Conservation (phyloP, 2,329 filamentous ascomycete genomes). For the Sporothrix variecibatus region DNA sequence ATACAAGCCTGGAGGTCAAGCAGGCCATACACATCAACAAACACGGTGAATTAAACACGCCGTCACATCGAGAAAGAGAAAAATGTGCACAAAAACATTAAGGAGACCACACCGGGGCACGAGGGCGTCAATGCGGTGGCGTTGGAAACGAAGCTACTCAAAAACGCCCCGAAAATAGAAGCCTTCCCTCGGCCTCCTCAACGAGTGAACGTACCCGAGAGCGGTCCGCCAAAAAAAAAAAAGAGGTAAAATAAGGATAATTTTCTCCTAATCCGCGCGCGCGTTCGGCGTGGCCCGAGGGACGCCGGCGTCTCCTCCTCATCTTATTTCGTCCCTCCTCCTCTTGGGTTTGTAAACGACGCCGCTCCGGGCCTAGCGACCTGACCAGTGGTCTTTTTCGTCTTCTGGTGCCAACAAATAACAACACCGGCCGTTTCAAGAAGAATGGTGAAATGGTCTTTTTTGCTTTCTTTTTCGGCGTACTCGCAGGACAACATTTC, state of each 20-base stretch:
- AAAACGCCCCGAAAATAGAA: not conserved
- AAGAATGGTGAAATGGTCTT: not conserved
- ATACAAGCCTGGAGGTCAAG: not conserved
- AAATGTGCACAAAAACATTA: not conserved
- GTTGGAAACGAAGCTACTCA: not conserved
- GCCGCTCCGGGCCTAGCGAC: not conserved
- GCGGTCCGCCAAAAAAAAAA: not conserved
- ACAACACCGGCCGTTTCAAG: not conserved
- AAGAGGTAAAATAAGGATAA: not conserved
- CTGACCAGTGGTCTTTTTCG: not conserved
- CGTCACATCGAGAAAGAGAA: not conserved
- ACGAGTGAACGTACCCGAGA: not conserved
- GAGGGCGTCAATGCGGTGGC: constrained; percentile 1
- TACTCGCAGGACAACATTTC: not conserved
- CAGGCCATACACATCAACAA: not conserved
- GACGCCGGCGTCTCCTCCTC: not conserved
- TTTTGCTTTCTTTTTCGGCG: not conserved
- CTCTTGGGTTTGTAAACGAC: not conserved
- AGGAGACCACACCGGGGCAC: not conserved
- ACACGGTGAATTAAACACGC: constrained; percentile 1
- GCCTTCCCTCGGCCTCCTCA: not conserved
- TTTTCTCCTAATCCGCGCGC: not conserved
- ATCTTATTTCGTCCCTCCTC: not conserved
- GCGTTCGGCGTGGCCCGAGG: constrained; percentile 16
- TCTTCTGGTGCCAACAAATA: not conserved